Evolutionary conservation across 2,329 filamentous ascomycete species (phyloP).

Genomic region (Trichoderma atrobrunneum): DNA sequence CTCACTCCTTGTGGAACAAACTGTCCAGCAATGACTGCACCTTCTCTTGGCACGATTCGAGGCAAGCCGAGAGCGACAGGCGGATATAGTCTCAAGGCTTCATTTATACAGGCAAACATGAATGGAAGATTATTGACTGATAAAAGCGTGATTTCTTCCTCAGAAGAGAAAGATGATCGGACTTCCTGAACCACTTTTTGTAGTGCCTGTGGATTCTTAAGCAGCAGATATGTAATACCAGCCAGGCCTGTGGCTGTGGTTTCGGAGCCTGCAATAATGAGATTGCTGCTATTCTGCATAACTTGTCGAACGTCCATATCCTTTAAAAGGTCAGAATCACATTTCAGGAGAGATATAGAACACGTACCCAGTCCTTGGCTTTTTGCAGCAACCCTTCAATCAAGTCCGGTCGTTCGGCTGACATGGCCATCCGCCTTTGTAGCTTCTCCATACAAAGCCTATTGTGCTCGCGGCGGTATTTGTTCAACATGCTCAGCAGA

Average conservation of each 20-base stretch:
- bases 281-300: neutral
- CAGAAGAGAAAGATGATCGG: neutral
- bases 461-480: neutral
- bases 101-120: neutral
- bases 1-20: neutral
- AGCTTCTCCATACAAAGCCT: neutral
- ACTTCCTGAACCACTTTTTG: neutral
- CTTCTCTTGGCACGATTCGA: neutral
- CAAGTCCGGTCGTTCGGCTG: neutral
- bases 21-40: neutral
- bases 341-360: fast-evolving
- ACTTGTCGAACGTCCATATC: neutral
- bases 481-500: neutral
- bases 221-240: neutral
- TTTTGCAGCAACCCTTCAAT: neutral
- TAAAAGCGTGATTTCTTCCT: neutral
- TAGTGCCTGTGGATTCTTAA: neutral
- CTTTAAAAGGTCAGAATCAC: neutral
- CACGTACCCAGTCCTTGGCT: neutral
- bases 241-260: neutral
- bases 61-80: neutral
- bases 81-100: neutral
- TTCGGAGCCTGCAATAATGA: neutral
- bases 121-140: neutral
- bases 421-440: neutral